Conservation (phyloP, 345 rosid genomes). For the Rhodamnia rubescens region DNA sequence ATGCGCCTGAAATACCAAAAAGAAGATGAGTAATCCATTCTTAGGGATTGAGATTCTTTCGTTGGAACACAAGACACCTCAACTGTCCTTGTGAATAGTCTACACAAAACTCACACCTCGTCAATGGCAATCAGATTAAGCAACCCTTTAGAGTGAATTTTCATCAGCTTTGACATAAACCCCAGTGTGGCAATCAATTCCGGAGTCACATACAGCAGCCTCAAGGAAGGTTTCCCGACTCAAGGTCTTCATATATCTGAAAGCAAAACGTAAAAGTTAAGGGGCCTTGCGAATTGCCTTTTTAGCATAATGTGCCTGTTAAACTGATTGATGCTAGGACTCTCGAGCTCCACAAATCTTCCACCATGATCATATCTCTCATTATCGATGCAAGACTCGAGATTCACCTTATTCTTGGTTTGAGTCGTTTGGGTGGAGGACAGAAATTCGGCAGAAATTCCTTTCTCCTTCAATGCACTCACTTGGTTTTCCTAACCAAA, state of each 20-base stretch:
- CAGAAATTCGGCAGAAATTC: constrained; percentile 84
- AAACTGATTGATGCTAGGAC: not conserved
- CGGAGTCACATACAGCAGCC: constrained; percentile 90
- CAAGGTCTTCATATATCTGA: constrained; percentile 89
- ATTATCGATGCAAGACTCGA: not conserved
- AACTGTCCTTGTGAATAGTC: not conserved
- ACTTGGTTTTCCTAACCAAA: constrained; percentile 80
- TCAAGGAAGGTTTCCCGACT: constrained; percentile 70
- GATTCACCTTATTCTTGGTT: constrained; percentile 45
- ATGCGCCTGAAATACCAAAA: constrained; percentile 64
- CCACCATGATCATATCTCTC: not conserved
- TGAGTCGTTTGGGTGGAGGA: constrained; percentile 65
- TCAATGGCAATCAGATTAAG: constrained; percentile 86
- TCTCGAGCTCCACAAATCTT: not conserved
- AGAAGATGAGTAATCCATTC: not conserved
- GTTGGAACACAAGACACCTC: not conserved
- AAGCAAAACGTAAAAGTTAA: not conserved
- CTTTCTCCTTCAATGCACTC: constrained; percentile 75
- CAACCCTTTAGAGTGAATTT: constrained; percentile 73
- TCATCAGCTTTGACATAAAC: constrained; percentile 72
- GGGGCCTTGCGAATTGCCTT: not conserved
- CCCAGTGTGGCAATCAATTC: constrained; percentile 79
- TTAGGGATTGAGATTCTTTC: not conserved
- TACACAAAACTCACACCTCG: constrained; percentile 42
- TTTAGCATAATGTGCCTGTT: not conserved